Conservation (phyloP, 2,329 filamentous ascomycete species). For the Colletotrichum horii region DNA sequence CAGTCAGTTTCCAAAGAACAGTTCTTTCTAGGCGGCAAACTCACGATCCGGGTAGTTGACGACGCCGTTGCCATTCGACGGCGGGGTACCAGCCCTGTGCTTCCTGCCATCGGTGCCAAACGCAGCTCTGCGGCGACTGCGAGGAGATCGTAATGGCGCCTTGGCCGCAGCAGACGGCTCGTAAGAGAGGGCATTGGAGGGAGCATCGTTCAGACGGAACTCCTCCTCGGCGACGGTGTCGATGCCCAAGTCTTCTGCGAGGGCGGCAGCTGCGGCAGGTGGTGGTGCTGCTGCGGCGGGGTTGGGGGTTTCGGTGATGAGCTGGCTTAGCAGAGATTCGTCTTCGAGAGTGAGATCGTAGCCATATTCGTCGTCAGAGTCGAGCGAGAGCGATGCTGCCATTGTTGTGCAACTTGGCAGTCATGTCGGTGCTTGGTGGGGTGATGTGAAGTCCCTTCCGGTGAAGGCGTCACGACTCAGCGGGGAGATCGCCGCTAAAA, state of each 20-base stretch:
- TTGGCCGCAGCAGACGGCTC: background rate
- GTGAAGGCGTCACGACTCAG: conserved; percentile 10
- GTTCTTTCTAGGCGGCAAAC: conserved; percentile 28
- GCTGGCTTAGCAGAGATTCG: conserved; percentile 43
- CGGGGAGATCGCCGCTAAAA: conserved; percentile 7
- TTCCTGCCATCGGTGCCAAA: conserved; percentile 10
- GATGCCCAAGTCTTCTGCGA: conserved; percentile 7
- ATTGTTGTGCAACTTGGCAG: background rate
- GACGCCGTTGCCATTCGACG: conserved; percentile 26
- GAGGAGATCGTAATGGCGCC: background rate
- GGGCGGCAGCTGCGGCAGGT: background rate
- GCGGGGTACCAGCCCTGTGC: conserved; percentile 9
- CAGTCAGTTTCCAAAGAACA: conserved; percentile 56
- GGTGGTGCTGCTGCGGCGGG: background rate
- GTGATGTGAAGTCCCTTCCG: background rate
- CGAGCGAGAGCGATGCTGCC: conserved; percentile 19
- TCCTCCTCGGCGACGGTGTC: conserved; percentile 6
- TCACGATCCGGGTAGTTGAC: conserved; percentile 60
- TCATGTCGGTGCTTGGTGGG: background rate
- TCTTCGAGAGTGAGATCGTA: conserved; percentile 54
- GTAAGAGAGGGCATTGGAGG: conserved; percentile 28
- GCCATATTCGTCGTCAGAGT: conserved; percentile 49
- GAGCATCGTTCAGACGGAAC: conserved; percentile 11
- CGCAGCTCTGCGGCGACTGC: conserved; percentile 13
- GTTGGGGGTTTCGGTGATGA: conserved; percentile 28